Evolutionary conservation across 345 rosid species (phyloP).

Genomic region (Arabidopsis suecica): DNA sequence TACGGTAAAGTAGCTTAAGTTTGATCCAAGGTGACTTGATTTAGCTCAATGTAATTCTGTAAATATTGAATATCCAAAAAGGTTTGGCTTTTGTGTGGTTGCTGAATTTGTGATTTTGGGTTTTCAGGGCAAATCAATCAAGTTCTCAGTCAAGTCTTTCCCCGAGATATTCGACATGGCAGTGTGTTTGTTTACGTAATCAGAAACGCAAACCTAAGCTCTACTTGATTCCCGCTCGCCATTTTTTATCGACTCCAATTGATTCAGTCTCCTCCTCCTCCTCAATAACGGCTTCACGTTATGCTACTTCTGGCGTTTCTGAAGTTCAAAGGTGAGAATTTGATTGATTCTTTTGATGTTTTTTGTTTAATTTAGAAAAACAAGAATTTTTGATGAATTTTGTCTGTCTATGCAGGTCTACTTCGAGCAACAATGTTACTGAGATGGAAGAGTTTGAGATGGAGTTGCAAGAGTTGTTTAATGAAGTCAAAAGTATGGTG

Average conservation of each 20-base stretch:
- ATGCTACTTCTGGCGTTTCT: conserved; percentile 48
- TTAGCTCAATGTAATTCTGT: not conserved
- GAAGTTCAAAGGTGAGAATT: conserved; percentile 53
- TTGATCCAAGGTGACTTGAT: not conserved
- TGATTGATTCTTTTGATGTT: not conserved
- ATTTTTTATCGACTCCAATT: conserved; percentile 41
- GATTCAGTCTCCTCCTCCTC: conserved; percentile 45
- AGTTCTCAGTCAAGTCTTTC: conserved; percentile 31
- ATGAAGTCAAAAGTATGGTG: conserved; percentile 70
- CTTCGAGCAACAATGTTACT: conserved; percentile 43
- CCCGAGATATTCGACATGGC: conserved; percentile 35
- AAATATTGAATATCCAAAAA: not conserved
- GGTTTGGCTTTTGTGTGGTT: conserved; percentile 3
- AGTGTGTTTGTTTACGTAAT: conserved; percentile 42
- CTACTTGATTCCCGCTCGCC: conserved; percentile 48
- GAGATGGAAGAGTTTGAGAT: conserved; percentile 59
- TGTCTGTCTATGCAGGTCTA: conserved; percentile 50
- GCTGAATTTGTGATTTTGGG: conserved; percentile 18
- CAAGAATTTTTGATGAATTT: conserved; percentile 9
- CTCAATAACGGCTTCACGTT: conserved; percentile 39
- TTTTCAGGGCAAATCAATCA: conserved; percentile 49
- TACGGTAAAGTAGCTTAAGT: not conserved
- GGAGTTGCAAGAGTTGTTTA: conserved; percentile 73
- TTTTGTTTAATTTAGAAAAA: not conserved
- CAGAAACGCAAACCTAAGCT: conserved; percentile 46